Evolutionary conservation across 2,329 filamentous ascomycete species (phyloP).

Genomic region (Keithomyces neogunnii): DNA sequence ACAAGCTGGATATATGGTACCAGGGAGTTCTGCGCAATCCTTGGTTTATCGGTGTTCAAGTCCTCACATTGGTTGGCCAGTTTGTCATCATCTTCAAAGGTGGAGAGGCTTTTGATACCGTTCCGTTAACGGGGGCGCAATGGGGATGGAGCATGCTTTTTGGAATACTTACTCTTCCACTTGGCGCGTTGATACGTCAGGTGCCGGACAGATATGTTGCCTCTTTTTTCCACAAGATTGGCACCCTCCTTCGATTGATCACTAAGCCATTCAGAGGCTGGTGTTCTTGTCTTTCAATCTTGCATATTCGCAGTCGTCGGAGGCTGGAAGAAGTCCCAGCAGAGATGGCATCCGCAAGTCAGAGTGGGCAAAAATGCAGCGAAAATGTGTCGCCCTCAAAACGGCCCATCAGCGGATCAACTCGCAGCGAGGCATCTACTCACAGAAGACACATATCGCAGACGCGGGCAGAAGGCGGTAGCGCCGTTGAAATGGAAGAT

Average conservation of each 20-base stretch:
- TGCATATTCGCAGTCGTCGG: slow-evolving; percentile 13
- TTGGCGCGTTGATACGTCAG: slow-evolving; percentile 38
- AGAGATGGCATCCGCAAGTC: slow-evolving; percentile 17
- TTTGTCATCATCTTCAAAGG: slow-evolving; percentile 66
- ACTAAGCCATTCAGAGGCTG: slow-evolving; percentile 14
- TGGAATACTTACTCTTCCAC: slow-evolving; percentile 57
- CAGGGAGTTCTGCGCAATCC: slow-evolving; percentile 66
- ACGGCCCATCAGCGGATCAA: slow-evolving; percentile 5
- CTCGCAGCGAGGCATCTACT: slow-evolving; percentile 3
- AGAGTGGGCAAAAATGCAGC: not conserved
- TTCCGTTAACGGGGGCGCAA: slow-evolving; percentile 50
- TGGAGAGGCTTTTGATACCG: slow-evolving; percentile 57
- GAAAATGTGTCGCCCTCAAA: not conserved
- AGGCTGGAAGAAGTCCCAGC: slow-evolving; percentile 11
- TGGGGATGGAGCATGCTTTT: slow-evolving; percentile 65
- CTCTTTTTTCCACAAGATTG: slow-evolving; percentile 17
- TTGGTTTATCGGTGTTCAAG: slow-evolving; percentile 65
- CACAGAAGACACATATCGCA: not conserved
- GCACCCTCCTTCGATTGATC: slow-evolving; percentile 10
- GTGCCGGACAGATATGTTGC: slow-evolving; percentile 28
- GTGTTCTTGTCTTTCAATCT: slow-evolving; percentile 14
- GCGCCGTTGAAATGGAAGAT: slow-evolving; percentile 7
- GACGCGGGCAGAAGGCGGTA: not conserved
- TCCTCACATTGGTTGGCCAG: slow-evolving; percentile 60
- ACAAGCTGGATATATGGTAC: slow-evolving; percentile 70